phyloP scores from a whole-genome alignment of 2,329 filamentous ascomycete species.

The Sporothrix pseudoabietina region DNA sequence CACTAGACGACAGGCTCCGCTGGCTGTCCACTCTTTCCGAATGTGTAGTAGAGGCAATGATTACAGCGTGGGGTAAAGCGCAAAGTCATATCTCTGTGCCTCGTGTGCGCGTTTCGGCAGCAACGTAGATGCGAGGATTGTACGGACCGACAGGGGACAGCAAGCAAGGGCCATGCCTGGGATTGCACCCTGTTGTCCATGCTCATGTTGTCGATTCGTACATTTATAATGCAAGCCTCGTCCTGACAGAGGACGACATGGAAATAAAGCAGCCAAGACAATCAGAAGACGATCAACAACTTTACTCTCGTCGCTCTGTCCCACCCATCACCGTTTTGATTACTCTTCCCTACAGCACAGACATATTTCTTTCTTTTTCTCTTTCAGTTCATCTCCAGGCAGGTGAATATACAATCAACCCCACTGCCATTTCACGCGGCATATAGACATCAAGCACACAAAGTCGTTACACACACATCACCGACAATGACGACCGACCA shows the following conservation, averaged over 20 bases:
- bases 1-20: not conserved
- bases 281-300: not conserved
- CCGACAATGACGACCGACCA: not conserved
- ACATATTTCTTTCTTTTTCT: not conserved
- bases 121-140: not conserved
- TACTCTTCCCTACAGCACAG: not conserved
- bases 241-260: not conserved
- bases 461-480: not conserved
- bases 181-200: not conserved
- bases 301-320: not conserved
- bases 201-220: not conserved
- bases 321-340: not conserved
- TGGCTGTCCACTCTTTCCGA: not conserved
- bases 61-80: conserved; percentile 11
- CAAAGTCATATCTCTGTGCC: conserved; percentile 15
- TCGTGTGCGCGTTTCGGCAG: not conserved
- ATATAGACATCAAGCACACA: not conserved
- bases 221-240: conserved; percentile 2
- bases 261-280: not conserved
- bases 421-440: not conserved
- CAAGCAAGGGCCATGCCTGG: not conserved
- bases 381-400: not conserved
- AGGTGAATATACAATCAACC: no score
- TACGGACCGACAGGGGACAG: not conserved
- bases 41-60: not conserved